These are phyloP conservation scores for Pythium brassicae DNA, from an alignment of 352 stramenopile species.

Conservation along the genomic window DNA sequence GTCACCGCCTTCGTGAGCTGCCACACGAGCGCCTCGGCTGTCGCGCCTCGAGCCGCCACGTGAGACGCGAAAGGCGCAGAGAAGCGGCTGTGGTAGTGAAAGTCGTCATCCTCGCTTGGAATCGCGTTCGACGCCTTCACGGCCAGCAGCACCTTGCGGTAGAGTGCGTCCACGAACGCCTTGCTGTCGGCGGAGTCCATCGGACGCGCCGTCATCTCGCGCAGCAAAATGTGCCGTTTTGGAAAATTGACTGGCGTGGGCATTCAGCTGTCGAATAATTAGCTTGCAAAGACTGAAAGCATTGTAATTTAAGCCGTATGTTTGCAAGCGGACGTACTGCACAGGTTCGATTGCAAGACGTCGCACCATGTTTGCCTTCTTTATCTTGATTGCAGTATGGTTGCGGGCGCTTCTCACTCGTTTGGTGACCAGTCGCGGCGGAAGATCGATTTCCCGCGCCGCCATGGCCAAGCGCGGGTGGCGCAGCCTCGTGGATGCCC, in stretches of 20 bases:
- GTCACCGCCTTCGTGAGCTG: slow-evolving; percentile 24
- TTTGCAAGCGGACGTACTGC: too few relatives aligned
- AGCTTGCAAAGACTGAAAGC: too few relatives aligned
- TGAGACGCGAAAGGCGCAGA: slow-evolving; percentile 46
- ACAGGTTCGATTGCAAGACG: too few relatives aligned
- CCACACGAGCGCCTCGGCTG: slow-evolving; percentile 46
- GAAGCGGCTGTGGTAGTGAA: slow-evolving; percentile 80
- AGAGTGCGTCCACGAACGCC: slow-evolving; percentile 57
- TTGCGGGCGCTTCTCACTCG: too few relatives aligned
- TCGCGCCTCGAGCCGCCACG: slow-evolving; percentile 29
- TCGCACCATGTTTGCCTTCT: too few relatives aligned
- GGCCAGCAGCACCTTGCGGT: slow-evolving; percentile 67
- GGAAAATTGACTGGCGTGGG: too few relatives aligned
- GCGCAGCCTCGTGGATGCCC: slow-evolving; percentile 58
- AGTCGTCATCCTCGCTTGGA: slow-evolving; percentile 76
- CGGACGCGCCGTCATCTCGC: not conserved
- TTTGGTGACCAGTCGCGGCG: too few relatives aligned
- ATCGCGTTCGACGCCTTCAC: slow-evolving; percentile 84
- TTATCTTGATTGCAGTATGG: too few relatives aligned
- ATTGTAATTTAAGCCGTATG: too few relatives aligned
- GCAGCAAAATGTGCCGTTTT: too few relatives aligned
- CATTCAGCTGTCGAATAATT: not conserved
- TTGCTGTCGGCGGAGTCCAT: slow-evolving; percentile 14
- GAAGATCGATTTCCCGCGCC: too few relatives aligned
- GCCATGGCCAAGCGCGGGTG: slow-evolving; percentile 24